Conservation (phyloP, 1,139 yeast species). For the Pichia sorboxylosa region DNA sequence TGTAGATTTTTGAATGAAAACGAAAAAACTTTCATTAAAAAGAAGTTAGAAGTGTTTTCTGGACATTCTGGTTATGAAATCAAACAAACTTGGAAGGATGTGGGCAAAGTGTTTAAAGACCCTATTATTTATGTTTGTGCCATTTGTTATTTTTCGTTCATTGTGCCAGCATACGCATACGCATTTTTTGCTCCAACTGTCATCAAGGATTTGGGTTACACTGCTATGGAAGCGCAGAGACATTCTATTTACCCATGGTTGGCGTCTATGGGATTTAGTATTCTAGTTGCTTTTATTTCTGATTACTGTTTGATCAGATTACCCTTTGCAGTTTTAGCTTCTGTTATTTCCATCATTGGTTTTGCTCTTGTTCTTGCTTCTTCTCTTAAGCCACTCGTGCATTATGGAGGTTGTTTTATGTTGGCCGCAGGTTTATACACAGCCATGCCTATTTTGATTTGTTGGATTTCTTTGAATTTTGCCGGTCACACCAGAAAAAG, state of each 20-base stretch:
- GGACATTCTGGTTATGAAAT: constrained; percentile 47
- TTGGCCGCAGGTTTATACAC: constrained; percentile 55
- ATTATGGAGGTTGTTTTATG: constrained; percentile 67
- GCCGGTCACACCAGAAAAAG: constrained; percentile 63
- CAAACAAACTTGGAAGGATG: constrained; percentile 33
- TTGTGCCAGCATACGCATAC: constrained; percentile 60
- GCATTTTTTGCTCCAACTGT: constrained; percentile 63
- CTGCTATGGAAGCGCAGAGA: constrained; percentile 52
- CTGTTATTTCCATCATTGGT: constrained; percentile 40
- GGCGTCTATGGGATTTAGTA: constrained; percentile 44
- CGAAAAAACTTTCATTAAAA: constrained; percentile 39
- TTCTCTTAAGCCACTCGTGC: constrained; percentile 26
- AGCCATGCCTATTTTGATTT: constrained; percentile 64
- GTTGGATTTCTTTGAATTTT: constrained; percentile 60
- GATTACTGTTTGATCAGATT: constrained; percentile 37
- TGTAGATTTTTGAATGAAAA: constrained; percentile 38
- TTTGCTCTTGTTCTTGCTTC: constrained; percentile 37
- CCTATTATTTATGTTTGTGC: constrained; percentile 47
- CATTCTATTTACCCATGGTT: constrained; percentile 70
- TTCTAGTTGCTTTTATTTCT: constrained; percentile 36
- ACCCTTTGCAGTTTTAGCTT: constrained; percentile 34
- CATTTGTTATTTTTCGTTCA: constrained; percentile 47
- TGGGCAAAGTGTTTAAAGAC: constrained; percentile 34
- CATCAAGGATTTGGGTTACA: constrained; percentile 44
- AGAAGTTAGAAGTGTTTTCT: constrained; percentile 40